Evolutionary conservation across 2,329 filamentous ascomycete genomes (phyloP), one percentile per base, ranked within the genome.

Genomic region (Talaromyces pinophilus): DNA sequence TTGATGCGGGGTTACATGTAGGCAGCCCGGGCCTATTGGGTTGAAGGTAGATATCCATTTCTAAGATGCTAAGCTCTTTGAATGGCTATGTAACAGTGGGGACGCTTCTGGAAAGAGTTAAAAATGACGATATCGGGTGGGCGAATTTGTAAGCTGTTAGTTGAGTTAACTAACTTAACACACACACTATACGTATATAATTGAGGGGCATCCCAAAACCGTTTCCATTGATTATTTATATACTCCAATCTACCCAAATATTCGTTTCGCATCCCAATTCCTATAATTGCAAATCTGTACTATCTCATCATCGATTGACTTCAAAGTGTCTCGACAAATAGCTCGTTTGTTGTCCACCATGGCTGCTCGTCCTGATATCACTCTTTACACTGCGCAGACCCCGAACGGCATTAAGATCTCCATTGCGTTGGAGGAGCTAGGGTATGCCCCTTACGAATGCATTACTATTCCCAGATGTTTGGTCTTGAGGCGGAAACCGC

Each of bases 381-480:
- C 88, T 52, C 86, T 96, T 35, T 96, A 95, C 82, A 96, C 92
- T 13, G 84, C 86, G 13, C 86, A 88, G 74, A 97, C 93, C 62
- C 92, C 93, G 55, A 97, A 97, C 80, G 92, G 93, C 69, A 90
- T 95, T 84, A 97, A 96, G 78, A 87, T 92, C 68, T 93, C 91
- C 65, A 96, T 97, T 70, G 85, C 92, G 10, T 82, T 97, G 17
- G 92, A 96, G 80, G 93, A 96, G 80, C 85, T 97, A 4, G 90
- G 89, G 78, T 80, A 71, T 60, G 73, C 55, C 7, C 19, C 17
- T 59, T 25, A 54, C 28, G 3, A 33, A 7, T 28, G 7, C 22
- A 25, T n/a, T 50, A 11, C 19, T 7, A 22, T 22, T 3, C 46
- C 17, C 48, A 22, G 48, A 25, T 28, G 2, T 30, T 11, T 30